Conservation (phyloP, 441 rosid genomes). For the Hura crepitans region DNA sequence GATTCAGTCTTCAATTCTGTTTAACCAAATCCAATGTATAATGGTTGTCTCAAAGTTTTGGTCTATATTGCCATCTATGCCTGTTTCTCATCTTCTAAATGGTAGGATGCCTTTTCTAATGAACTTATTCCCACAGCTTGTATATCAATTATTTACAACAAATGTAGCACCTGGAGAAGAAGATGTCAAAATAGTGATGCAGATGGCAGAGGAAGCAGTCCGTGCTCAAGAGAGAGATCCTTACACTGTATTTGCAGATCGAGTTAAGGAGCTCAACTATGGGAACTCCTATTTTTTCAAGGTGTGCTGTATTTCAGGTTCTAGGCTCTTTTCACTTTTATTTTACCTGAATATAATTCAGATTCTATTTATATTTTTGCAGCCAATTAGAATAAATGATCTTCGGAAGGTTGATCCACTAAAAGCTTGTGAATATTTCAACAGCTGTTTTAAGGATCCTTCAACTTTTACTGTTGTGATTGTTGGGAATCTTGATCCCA, state of each 20-base stretch:
- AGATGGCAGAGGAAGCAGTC: slow-evolving; percentile 94
- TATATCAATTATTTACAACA: slow-evolving; percentile 75
- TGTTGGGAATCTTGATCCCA: slow-evolving; percentile 81
- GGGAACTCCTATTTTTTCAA: slow-evolving; percentile 88
- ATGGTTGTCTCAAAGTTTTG: background rate
- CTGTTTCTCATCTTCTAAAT: slow-evolving; percentile 11
- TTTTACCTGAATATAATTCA: slow-evolving; percentile 21
- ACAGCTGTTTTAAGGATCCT: slow-evolving; percentile 83
- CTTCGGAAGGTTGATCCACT: slow-evolving; percentile 75
- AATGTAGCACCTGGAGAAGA: slow-evolving; percentile 80
- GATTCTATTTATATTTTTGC: slow-evolving; percentile 31
- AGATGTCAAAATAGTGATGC: slow-evolving; percentile 92
- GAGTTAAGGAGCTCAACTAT: slow-evolving; percentile 88
- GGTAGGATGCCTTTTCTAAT: slow-evolving; percentile 17
- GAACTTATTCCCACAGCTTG: slow-evolving; percentile 51
- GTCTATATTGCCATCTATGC: background rate
- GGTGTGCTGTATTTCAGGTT: slow-evolving; percentile 42
- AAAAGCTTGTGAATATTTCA: slow-evolving; percentile 88
- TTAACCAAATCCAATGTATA: background rate
- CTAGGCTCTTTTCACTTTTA: slow-evolving; percentile 9
- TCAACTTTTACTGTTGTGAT: slow-evolving; percentile 85
- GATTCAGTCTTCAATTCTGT: background rate
- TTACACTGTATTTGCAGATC: slow-evolving; percentile 76
- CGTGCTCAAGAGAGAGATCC: slow-evolving; percentile 97
- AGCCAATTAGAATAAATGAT: slow-evolving; percentile 79